A percentile compares a stretch with the other conserved stretches of the same genome.
Evolutionary conservation across 2,329 filamentous ascomycete species (phyloP).

Genomic region (Fusarium sp.): DNA sequence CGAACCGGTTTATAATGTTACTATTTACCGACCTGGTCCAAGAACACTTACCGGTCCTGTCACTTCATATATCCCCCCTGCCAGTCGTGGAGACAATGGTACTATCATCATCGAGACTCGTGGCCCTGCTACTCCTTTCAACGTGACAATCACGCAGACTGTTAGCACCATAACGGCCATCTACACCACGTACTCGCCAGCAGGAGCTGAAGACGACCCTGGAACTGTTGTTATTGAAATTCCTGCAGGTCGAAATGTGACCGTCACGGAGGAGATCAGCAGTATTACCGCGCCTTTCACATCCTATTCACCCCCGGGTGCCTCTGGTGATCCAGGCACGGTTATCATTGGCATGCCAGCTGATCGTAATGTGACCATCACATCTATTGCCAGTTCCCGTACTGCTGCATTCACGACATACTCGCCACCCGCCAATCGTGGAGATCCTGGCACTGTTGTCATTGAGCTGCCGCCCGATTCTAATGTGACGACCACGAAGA

Average conservation of each 20-base stretch:
- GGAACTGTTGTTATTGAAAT: constrained; percentile 30
- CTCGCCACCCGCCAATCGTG: background rate
- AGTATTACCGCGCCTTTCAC: constrained; percentile 23
- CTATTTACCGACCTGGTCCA: constrained; percentile 23
- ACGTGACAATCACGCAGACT: constrained; percentile 29
- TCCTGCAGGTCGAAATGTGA: constrained; percentile 27
- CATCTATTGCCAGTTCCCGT: background rate
- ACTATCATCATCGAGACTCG: constrained; percentile 34
- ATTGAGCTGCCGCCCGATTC: constrained; percentile 11
- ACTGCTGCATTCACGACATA: background rate
- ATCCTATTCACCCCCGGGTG: constrained; percentile 15
- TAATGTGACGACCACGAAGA: constrained; percentile 13
- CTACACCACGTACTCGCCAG: constrained; percentile 28
- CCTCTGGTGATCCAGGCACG: constrained; percentile 20
- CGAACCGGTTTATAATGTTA: constrained; percentile 17
- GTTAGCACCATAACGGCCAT: constrained; percentile 29
- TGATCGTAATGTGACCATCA: constrained; percentile 4
- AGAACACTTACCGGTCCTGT: constrained; percentile 27
- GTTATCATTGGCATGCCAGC: background rate
- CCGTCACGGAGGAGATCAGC: constrained; percentile 17
- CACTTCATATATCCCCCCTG: constrained; percentile 29
- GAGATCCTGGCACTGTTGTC: constrained; percentile 14
- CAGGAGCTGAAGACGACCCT: constrained; percentile 20
- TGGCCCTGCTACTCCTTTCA: constrained; percentile 11
- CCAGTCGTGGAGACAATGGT: constrained; percentile 16